These are phyloP conservation scores for Symmetrospora coprosmae DNA, from an alignment of 768 basidiomycete genomes.

Conservation along the genomic window DNA sequence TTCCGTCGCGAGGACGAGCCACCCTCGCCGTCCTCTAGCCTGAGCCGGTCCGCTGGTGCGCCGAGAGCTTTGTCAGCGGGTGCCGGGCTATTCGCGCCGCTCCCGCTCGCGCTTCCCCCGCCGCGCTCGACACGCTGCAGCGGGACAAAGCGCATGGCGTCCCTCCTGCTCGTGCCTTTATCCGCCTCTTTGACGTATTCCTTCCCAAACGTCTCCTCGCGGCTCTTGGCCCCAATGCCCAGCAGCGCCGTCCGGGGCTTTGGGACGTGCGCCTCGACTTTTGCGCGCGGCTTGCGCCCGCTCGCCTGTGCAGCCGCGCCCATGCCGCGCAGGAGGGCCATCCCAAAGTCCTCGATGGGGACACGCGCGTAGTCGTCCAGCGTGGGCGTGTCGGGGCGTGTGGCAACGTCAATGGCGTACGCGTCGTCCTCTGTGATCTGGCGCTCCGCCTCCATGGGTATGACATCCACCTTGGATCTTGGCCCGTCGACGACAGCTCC, in stretches of 20 bases:
- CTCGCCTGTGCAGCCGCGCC: conserved; percentile 59
- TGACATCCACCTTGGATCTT: conserved; percentile 9
- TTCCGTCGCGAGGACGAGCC: too few species aligned
- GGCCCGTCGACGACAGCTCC: neutral
- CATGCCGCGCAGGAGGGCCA: conserved; percentile 87
- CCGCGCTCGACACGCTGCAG: conserved; percentile 45
- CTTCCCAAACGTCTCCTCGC: conserved; percentile 51
- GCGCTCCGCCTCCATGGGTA: neutral
- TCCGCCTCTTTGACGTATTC: conserved; percentile 33
- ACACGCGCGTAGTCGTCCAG: conserved; percentile 77
- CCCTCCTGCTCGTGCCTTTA: conserved; percentile 39
- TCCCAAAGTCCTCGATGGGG: conserved; percentile 82
- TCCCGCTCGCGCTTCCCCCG: neutral
- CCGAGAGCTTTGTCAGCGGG: too few species aligned
- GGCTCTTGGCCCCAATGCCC: conserved; percentile 87
- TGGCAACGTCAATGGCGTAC: conserved; percentile 3
- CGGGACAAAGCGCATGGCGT: conserved; percentile 69
- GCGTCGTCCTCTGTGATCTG: conserved; percentile 15
- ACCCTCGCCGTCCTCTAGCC: neutral
- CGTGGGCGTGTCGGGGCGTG: conserved; percentile 41
- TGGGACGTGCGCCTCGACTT: conserved; percentile 67
- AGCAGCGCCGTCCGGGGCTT: conserved; percentile 66
- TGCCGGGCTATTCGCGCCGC: too few species aligned
- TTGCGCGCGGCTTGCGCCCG: conserved; percentile 46
- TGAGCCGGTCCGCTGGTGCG: neutral